phyloP scores from a whole-genome alignment of 202 grass and related monocot species.

The Carex arenaria region DNA sequence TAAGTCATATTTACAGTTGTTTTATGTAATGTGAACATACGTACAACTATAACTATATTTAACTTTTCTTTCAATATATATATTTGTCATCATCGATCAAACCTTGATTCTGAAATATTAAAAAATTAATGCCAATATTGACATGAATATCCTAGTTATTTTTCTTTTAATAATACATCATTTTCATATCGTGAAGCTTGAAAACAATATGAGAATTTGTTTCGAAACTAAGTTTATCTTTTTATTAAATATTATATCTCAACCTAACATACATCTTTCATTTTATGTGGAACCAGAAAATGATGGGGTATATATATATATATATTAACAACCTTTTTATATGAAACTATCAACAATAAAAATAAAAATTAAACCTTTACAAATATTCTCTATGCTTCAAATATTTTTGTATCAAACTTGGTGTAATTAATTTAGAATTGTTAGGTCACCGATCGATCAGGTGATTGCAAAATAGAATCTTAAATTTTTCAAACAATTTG shows the following conservation, averaged over 20 bases:
- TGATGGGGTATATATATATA: too few relatives aligned
- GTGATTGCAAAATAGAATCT: background rate
- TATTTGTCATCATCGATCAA: background rate
- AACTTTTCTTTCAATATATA: background rate
- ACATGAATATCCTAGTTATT: background rate
- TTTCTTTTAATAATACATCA: background rate
- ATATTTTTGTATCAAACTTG: background rate
- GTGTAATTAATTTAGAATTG: background rate
- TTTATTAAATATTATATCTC: background rate
- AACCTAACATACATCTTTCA: background rate
- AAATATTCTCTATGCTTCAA: background rate
- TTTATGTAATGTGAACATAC: background rate
- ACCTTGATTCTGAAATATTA: background rate
- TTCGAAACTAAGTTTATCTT: background rate
- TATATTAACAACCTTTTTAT: background rate
- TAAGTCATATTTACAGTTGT: background rate
- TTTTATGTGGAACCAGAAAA: background rate
- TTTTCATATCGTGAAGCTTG: background rate
- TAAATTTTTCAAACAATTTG: too few relatives aligned
- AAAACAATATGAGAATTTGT: background rate
- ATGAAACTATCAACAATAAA: background rate
- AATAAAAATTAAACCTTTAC: background rate
- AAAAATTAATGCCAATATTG: background rate
- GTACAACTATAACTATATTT: background rate
- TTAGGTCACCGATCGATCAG: background rate